These are phyloP conservation scores for Neckera pumila DNA, from an alignment of 225 moss, liverwort and hornwort genomes.

Conservation along the genomic window DNA sequence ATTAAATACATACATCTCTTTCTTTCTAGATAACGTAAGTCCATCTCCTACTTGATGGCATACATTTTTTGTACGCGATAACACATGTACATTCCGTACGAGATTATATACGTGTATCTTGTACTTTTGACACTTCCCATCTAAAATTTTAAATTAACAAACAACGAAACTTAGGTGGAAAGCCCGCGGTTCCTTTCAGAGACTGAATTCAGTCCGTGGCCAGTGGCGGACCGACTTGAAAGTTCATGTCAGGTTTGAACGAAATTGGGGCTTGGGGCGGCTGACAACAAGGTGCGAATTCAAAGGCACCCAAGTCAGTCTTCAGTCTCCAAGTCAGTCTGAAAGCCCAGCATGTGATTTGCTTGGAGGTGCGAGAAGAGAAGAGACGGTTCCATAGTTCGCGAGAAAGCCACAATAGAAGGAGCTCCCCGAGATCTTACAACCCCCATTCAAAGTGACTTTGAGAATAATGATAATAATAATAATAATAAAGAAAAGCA, in stretches of 20 bases:
- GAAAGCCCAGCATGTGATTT: background rate
- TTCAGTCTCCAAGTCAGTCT: background rate
- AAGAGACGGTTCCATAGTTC: too few relatives aligned
- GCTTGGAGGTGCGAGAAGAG: background rate
- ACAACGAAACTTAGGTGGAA: background rate
- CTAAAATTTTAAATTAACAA: background rate
- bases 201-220: background rate
- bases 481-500: background rate
- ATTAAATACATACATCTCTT: background rate
- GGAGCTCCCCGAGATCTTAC: background rate
- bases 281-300: background rate
- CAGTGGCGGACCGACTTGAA: background rate
- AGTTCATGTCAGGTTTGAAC: background rate
- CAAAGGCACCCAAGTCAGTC: background rate
- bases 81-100: background rate
- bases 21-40: rapidly evolving
- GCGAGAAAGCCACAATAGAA: background rate
- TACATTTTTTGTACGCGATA: background rate
- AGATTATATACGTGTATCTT: background rate
- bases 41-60: background rate
- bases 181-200: background rate
- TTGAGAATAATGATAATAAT: background rate
- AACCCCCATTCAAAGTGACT: background rate
- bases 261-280: too few relatives aligned
- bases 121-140: background rate